Base-by-base conservation (phyloP, 1,284 basidiomycete genomes). In the Puccinia triticina region DNA sequence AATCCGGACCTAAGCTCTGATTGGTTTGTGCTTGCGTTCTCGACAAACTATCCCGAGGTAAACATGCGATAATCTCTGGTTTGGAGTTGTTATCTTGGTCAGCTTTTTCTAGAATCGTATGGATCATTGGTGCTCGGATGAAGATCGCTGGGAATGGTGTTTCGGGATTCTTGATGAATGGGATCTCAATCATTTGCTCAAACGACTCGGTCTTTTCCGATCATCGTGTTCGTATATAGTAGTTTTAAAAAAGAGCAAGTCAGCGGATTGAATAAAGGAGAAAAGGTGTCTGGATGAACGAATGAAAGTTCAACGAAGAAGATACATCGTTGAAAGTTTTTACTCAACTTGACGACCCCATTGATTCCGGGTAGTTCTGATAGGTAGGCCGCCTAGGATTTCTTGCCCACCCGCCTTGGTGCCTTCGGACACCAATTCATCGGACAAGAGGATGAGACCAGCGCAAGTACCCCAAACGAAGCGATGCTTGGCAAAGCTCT, bases 381-480 rank as follows among this genome's bases (percentile, higher is more conserved):
- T 89, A 23, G 92, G 91, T 83, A 98, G 90, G 23, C 93, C 95
- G 40, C 92, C 92, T 29, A 98, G 89, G 18, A 96, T 89, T 84
- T 95, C 93, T 87, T 95, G 94, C 1, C 94, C 94, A 57, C 93
- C 94, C 85, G 91, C 92, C 89, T 96, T 96, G 16, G 92, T 91
- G 72, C 93, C 92, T 83, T 92, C 86, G 83, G 57, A 84, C 55
- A 71, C 91, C 21, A 94, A 90, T 11, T 89, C 88, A 84, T 91
- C 89, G 2, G 94, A 91, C 64, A 98, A 90, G 73, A 98, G 89
- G 84, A 99, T 98, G 84, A 96, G 96, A 26, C 96, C 96, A 0
- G 96, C 96, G 87, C 96, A 99, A 0, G 96, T 98, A 2, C 96
- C 96, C 94, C 95, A 99, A 0, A 96, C 91, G 0, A 94, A 92